Percentiles rank a stretch among this genome's conserved stretches.
These are phyloP conservation scores for Citrus trifoliata DNA, from an alignment of 345 rosid species.

Conservation along the genomic window DNA sequence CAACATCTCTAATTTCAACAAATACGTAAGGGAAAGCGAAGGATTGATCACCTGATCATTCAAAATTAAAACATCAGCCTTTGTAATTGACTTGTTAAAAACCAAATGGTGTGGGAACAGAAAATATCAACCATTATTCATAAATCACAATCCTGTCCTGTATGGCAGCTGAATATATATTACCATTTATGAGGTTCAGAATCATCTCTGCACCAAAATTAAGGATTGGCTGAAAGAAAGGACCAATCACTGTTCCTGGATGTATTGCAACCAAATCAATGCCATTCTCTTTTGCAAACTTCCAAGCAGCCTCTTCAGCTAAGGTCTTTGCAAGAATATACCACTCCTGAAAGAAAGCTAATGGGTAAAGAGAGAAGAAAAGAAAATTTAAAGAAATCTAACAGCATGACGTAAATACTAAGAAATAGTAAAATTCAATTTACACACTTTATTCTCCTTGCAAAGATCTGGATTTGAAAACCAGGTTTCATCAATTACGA, in stretches of 20 bases:
- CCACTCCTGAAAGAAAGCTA: conserved; percentile 28
- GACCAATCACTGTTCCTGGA: conserved; percentile 43
- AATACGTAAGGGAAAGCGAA: conserved; percentile 24
- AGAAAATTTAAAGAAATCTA: too few species aligned
- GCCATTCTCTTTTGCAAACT: conserved; percentile 34
- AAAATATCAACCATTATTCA: background rate
- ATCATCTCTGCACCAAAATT: conserved; percentile 22
- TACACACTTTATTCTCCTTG: conserved; percentile 22
- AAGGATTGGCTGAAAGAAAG: conserved; percentile 38
- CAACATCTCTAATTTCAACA: conserved; percentile 53
- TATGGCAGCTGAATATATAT: background rate
- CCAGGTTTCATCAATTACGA: conserved; percentile 24
- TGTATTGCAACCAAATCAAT: conserved; percentile 39
- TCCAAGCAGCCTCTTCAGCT: conserved; percentile 52
- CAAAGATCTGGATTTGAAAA: conserved; percentile 15
- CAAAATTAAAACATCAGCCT: background rate
- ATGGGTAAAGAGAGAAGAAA: too few species aligned
- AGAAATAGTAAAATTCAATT: background rate
- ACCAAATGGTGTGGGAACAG: background rate
- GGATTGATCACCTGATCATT: conserved; percentile 18
- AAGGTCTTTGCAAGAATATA: conserved; percentile 39
- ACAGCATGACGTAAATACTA: too few species aligned
- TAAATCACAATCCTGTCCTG: background rate
- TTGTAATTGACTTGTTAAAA: background rate
- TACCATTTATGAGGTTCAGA: conserved; percentile 31